Evolutionary conservation across 306 rosid genomes (phyloP).

Genomic region (Gynostemma pentaphyllum): DNA sequence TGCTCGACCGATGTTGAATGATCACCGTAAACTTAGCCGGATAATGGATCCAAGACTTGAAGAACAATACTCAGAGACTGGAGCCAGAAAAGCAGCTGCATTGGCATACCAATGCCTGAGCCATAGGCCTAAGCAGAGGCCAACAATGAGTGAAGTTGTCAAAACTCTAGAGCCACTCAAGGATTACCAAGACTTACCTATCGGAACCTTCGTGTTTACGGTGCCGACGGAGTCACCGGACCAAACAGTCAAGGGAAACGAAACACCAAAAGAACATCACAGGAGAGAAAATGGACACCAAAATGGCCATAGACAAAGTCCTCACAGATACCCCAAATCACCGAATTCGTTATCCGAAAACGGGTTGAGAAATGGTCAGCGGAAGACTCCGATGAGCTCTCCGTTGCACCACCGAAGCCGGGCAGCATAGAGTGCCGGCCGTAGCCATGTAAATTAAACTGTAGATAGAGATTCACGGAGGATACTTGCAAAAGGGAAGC

Average conservation of each 20-base stretch:
- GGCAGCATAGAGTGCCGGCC: slow-evolving; percentile 17
- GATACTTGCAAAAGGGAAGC: background rate
- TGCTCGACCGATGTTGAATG: slow-evolving; percentile 68
- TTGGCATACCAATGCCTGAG: slow-evolving; percentile 83
- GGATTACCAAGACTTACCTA: slow-evolving; percentile 51
- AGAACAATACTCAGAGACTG: slow-evolving; percentile 68
- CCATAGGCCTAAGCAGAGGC: slow-evolving; percentile 72
- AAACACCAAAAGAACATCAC: slow-evolving; percentile 15
- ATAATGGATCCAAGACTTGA: slow-evolving; percentile 84
- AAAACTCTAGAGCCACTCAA: slow-evolving; percentile 59
- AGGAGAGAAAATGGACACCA: slow-evolving; percentile 23
- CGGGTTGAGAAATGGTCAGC: slow-evolving; percentile 4
- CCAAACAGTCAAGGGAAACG: slow-evolving; percentile 14
- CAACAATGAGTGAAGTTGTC: slow-evolving; percentile 63
- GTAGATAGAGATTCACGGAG: slow-evolving; percentile 21
- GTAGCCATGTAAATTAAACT: background rate
- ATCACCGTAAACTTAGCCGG: slow-evolving; percentile 34
- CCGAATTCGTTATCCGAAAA: slow-evolving; percentile 19
- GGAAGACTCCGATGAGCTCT: slow-evolving; percentile 36
- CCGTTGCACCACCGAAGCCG: slow-evolving; percentile 23
- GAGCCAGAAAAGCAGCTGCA: slow-evolving; percentile 78
- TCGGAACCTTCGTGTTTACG: slow-evolving; percentile 63
- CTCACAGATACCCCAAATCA: slow-evolving; percentile 28
- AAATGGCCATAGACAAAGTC: slow-evolving; percentile 2
- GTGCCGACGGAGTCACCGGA: slow-evolving; percentile 26